Base-by-base conservation (phyloP, 108 stramenopile genomes). In the Phaeodactylum tricornutum region DNA sequence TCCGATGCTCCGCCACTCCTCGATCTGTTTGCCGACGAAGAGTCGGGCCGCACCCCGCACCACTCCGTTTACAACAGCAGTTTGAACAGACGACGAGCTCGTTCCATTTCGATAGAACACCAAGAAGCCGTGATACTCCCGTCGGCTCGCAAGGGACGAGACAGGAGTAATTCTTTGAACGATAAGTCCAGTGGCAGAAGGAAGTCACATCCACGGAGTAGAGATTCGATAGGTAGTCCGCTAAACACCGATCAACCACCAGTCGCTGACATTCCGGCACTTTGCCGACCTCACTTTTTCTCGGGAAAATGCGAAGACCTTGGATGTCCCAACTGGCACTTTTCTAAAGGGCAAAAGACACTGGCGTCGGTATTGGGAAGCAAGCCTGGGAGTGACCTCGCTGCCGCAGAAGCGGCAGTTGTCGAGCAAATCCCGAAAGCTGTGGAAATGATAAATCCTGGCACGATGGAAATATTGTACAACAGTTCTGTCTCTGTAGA, bases 221-320 rank as follows among this genome's bases (percentile, higher is more conserved):
- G 3, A 24, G 60, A 21, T 11, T 21, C 5, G 20, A 39, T 45
- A 21, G 39, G 4, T 24, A 7, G 8, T 31, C 14, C 6, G 20
- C 7, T 1, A 50, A 45, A 21, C 43, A 51, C 20, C 8, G 26
- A 29, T 22, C 8, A 24, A 14, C 45, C 4, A 27, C 4, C 30
- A 59, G 12, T 41, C 9, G 4, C 24, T 5, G 23, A 40, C 6
- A 8, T 39, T 1, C 43, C 39, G 1, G 4, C 14, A 0, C 50
- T 62, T 11, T 68, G 67, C 33, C 16, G 15, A 29, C 11, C 24
- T 32, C 67, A 68, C 43, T 58, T 66, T 33, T 59, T 66, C 22
- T 35, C 27, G 1, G 40, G 47, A 14, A 53, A 48, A 19, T 39
- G 29, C 29, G 21, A 23, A 8, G 50, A 33, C n/a, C 11, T 20